Conservation (phyloP, 495 filamentous ascomycete genomes). For the Daldinia caldariorum region DNA sequence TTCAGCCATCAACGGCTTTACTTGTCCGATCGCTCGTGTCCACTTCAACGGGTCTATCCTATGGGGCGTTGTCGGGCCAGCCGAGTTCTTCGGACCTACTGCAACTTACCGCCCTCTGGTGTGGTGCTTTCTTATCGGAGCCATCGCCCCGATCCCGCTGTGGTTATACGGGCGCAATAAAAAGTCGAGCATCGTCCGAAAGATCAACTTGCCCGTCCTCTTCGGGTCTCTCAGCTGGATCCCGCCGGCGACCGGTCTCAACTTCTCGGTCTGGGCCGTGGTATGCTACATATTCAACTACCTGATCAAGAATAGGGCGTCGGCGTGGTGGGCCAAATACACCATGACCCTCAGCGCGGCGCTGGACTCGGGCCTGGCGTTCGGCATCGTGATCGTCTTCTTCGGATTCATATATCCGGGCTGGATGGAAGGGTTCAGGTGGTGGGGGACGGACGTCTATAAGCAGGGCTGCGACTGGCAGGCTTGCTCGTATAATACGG, state of each 20-base stretch:
- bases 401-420: slow-evolving; percentile 83
- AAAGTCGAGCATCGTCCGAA: slow-evolving; percentile 63
- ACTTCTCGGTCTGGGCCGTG: slow-evolving; percentile 82
- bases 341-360: slow-evolving; percentile 87
- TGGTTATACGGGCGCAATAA: slow-evolving; percentile 68
- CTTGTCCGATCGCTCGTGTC: slow-evolving; percentile 85
- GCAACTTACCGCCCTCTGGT: slow-evolving; percentile 75
- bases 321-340: slow-evolving; percentile 87
- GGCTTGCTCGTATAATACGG: slow-evolving; percentile 65
- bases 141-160: slow-evolving; percentile 71
- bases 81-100: slow-evolving; percentile 76
- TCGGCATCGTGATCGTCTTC: slow-evolving; percentile 82
- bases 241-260: slow-evolving; percentile 84
- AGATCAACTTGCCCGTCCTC: slow-evolving; percentile 75
- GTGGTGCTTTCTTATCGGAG: slow-evolving; percentile 82
- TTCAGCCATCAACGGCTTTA: slow-evolving; percentile 83
- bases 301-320: slow-evolving; percentile 69
- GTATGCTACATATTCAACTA: slow-evolving; percentile 87
- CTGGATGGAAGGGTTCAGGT: slow-evolving; percentile 67
- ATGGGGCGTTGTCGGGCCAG: slow-evolving; percentile 86
- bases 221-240: slow-evolving; percentile 83
- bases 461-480: slow-evolving; percentile 72
- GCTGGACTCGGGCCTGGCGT: slow-evolving; percentile 81
- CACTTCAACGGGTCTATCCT: slow-evolving; percentile 91
- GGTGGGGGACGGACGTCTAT: slow-evolving; percentile 82